These are phyloP conservation scores for Zizania latifolia DNA, from an alignment of 176 grass and related monocot species.

Conservation along the genomic window DNA sequence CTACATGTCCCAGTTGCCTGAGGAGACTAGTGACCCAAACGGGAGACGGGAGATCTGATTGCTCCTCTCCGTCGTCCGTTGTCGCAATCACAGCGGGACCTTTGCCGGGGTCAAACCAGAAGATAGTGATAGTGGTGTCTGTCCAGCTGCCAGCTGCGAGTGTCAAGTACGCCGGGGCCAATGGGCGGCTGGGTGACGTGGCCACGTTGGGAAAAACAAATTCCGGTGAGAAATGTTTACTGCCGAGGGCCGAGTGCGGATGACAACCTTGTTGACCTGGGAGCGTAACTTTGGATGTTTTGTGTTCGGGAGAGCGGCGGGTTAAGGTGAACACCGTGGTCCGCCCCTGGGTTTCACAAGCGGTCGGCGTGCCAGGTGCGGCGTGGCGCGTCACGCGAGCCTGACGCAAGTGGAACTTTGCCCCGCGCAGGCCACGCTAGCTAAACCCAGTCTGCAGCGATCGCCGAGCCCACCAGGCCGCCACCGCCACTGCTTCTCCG, in stretches of 20 bases:
- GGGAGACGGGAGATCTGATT: not conserved
- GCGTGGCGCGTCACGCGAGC: too few relatives aligned
- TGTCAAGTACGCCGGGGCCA: too few relatives aligned
- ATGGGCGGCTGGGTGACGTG: not conserved
- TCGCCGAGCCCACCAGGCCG: too few relatives aligned
- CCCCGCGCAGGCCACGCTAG: too few relatives aligned
- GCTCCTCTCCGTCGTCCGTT: not conserved
- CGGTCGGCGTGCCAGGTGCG: not conserved
- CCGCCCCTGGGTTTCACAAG: constrained; percentile 1
- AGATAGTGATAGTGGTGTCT: too few relatives aligned
- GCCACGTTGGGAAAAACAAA: not conserved
- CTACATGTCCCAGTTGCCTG: not conserved
- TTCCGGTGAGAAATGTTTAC: not conserved
- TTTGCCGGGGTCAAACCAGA: not conserved
- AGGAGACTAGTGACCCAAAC: too few relatives aligned
- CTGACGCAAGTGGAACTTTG: too few relatives aligned
- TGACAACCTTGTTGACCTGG: not conserved
- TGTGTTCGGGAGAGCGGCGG: too few relatives aligned
- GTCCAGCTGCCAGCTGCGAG: too few relatives aligned
- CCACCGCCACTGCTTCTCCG: too few relatives aligned
- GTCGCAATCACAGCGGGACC: not conserved
- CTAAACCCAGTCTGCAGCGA: too few relatives aligned
- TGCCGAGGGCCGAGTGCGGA: not conserved
- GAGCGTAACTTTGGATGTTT: too few relatives aligned
- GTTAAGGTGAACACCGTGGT: not conserved